Conservation (phyloP, 192 early-diverging fungal species). For the Linnemannia elongata region DNA sequence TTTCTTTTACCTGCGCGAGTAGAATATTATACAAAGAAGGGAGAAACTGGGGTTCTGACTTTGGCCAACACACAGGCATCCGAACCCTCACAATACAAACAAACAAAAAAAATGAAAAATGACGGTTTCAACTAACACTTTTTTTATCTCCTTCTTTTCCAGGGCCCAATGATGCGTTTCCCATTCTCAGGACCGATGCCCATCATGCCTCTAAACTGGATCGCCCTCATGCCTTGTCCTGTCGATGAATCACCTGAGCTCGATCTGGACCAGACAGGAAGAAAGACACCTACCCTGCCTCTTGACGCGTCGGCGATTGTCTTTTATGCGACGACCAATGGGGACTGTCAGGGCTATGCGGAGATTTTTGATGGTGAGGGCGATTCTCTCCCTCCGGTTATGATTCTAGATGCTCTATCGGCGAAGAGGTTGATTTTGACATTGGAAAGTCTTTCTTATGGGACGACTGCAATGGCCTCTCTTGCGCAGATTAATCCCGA, state of each 20-base stretch:
- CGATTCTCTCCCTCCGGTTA: not conserved
- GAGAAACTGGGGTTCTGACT: not conserved
- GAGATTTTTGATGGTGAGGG: not conserved
- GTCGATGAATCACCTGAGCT: not conserved
- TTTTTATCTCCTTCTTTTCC: not conserved
- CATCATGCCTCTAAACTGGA: slow-evolving; percentile 16
- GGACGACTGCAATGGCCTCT: slow-evolving; percentile 9
- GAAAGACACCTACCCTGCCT: not conserved
- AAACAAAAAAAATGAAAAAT: not conserved
- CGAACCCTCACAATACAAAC: not conserved
- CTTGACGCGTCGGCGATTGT: slow-evolving; percentile 18
- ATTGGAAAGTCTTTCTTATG: slow-evolving; percentile 8
- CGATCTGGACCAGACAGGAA: not conserved
- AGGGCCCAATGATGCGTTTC: slow-evolving; percentile 29
- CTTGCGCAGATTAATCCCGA: not conserved
- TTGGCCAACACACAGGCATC: not conserved
- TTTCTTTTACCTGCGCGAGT: not conserved
- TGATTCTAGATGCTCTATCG: slow-evolving; percentile 7
- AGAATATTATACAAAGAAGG: not conserved
- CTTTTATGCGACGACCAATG: slow-evolving; percentile 5
- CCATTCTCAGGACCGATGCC: slow-evolving; percentile 27
- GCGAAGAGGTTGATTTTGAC: slow-evolving; percentile 4
- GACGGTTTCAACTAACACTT: not conserved
- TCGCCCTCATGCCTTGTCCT: slow-evolving; percentile 24
- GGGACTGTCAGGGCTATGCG: not conserved